Conservation (phyloP, 2,329 filamentous ascomycete species). For the Pestalotiopsis sp. region DNA sequence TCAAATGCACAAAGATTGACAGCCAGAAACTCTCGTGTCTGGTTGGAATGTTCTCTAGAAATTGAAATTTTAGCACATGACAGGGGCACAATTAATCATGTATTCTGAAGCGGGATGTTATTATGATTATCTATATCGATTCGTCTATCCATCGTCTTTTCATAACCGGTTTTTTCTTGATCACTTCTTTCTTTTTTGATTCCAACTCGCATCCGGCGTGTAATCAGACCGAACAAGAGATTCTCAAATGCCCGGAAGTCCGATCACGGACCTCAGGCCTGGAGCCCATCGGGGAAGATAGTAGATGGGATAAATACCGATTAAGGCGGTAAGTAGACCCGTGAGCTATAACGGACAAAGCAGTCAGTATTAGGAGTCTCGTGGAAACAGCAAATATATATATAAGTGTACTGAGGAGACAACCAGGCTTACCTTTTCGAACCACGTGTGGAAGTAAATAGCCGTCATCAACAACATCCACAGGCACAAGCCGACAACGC, state of each 20-base stretch:
- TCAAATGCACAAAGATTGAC: background rate
- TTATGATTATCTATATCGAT: background rate
- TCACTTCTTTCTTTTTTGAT: background rate
- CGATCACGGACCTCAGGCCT: constrained; percentile 20
- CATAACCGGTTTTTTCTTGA: background rate
- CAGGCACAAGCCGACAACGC: constrained; percentile 70
- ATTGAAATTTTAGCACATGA: too few species aligned
- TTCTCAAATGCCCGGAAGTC: constrained; percentile 25
- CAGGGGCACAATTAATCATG: background rate
- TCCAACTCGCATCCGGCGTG: background rate
- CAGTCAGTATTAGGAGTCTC: background rate
- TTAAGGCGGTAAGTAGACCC: constrained; percentile 34
- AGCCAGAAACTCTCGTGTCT: background rate
- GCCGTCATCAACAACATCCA: constrained; percentile 99
- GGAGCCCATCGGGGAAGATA: constrained; percentile 26
- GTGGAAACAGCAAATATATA: background rate
- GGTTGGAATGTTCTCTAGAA: background rate
- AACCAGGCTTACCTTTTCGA: constrained; percentile 78
- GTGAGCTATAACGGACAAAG: constrained; percentile 42
- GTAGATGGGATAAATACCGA: constrained; percentile 25
- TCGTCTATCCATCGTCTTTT: background rate
- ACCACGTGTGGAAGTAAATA: constrained; percentile 98
- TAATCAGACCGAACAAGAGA: background rate
- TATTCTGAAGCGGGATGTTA: background rate
- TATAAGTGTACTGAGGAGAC: constrained; percentile 1